Base-by-base conservation (phyloP, 169 alveolate genomes). In the Plasmodium falciparum region DNA sequence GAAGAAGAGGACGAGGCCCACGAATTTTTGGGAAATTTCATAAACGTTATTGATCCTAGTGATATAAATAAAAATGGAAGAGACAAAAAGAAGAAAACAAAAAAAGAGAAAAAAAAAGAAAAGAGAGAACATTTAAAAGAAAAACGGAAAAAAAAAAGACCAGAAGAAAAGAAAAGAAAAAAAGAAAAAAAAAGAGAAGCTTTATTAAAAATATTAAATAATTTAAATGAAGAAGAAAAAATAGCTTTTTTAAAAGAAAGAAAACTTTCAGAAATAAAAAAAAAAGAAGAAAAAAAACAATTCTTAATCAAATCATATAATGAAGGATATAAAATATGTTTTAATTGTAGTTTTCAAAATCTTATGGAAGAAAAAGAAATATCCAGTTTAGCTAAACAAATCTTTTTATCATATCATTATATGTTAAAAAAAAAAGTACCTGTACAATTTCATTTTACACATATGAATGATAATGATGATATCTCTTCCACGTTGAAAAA, bases 291-390 rank as follows among this genome's bases (percentile, higher is more conserved):
- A 63, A 92, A 73, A 71, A 49, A 67, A 80, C 33, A 67, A 33
- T 80, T 80, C 29, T 13, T 80, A 67, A 11, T 29, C 5, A 56
- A 92, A 4, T 65, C 88, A 1, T 92, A 70, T 73, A 92, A 83
- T 73, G 74, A 83, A 58, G 92, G 92, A 29, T 92, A 88, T 49
- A 88, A 92, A 70, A 92, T 92, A 2, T 92, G 95, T 73, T 92
- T 88, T 80, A 92, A 92, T 59, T 92, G 92, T 22, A 88, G 92
- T 47, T 92, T 92, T 70, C 88, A 78, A 88, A 88, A 65, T 71
- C 62, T 29, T 26, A 92, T 92, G 95, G 92, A 89, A 24, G 95
- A 92, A 63, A 92, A 92, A 22, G 95, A 92, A 78, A 59, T 88
- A 11, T 89, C 88, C n/a, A 89, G 93, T 49, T 83, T 92, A 33